Evolutionary conservation across 129 eudicot genomes (phyloP), one percentile per base, ranked within the genome.

Genomic region (Flaveria robusta): DNA sequence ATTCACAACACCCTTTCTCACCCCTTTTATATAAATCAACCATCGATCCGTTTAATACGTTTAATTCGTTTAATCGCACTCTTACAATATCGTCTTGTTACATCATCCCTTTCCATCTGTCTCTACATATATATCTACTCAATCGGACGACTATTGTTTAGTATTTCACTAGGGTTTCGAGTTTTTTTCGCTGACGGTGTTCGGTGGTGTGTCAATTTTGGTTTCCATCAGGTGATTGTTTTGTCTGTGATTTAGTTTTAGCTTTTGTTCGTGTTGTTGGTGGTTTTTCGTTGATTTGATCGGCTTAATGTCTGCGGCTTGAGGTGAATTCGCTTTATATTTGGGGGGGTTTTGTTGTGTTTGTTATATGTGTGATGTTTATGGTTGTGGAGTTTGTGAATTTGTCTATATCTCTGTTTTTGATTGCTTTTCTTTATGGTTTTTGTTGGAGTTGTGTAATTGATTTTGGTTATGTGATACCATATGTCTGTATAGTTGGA

Each of bases 151-250:
- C 77, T 60, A 23, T 22, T 68, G 9, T 64, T 75, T 59, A 31
- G 34, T 2, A 65, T 43, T 70, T 63, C 73, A 2, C 64, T 13
- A 80, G 74, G 83, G 62, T 79, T 37, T 79, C 59, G 27, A 13
- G 51, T 47, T 22, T 9, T 64, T 31, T 43, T 64, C 31, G 47
- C 29, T 46, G 76, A 12, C 76, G 70, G 18, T 65, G 71, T 46
- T 70, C 63, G 69, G 12, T 3, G 31, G 34, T 11, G 15, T 50
- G 45, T 68, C 42, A 62, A 13, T 76, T 60, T 9, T 26, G 34
- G 9, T 59, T 26, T 54, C 47, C 34, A 68, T 74, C 24, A 56
- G 85, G 81, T 81, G 41, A 58, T 23, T 75, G 5, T 6, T 34
- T 23, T 1, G 0, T 41, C 2, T 64, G 22, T 23, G 60, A 15